Evolutionary conservation across 2,329 filamentous ascomycete genomes (phyloP).

Genomic region (Colletotrichum sansevieriae): DNA sequence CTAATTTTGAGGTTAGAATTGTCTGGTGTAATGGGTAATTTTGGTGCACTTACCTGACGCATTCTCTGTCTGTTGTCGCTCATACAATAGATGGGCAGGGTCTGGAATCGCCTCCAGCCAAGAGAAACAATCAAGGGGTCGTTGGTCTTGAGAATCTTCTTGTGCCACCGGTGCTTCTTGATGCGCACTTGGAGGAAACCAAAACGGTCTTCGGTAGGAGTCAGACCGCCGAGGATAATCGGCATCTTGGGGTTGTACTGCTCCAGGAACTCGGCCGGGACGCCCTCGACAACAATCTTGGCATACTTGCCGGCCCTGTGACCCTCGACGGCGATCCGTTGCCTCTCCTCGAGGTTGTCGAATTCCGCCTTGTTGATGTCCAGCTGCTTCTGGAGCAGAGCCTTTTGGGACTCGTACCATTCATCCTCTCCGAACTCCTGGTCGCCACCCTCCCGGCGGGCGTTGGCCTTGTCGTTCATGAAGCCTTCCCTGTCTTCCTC

Average conservation of each 20-base stretch:
- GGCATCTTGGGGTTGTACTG: slow-evolving; percentile 87
- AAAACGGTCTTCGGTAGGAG: slow-evolving; percentile 93
- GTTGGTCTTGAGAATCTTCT: slow-evolving; percentile 98
- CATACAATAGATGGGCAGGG: slow-evolving; percentile 92
- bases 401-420: slow-evolving; percentile 98
- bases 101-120: slow-evolving; percentile 96
- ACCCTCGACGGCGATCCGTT: slow-evolving; percentile 87
- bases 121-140: slow-evolving; percentile 97
- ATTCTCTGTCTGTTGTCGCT: slow-evolving; percentile 87
- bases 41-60: too few relatives aligned
- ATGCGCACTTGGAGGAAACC: slow-evolving; percentile 96
- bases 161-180: slow-evolving; percentile 98
- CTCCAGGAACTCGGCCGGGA: slow-evolving; percentile 89
- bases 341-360: slow-evolving; percentile 85
- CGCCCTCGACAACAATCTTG: slow-evolving; percentile 87
- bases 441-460: slow-evolving; percentile 75
- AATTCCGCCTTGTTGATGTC: slow-evolving; percentile 98
- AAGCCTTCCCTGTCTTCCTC: slow-evolving; percentile 98
- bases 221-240: slow-evolving; percentile 90
- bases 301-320: slow-evolving; percentile 94
- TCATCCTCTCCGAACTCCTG: slow-evolving; percentile 96
- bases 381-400: slow-evolving; percentile 92
- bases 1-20: too few relatives aligned
- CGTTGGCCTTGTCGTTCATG: slow-evolving; percentile 87
- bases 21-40: too few relatives aligned